Percentiles rank a stretch among this genome's conserved stretches.
Conservation (phyloP, 768 basidiomycete species). For the Dentipellis fragilis region DNA sequence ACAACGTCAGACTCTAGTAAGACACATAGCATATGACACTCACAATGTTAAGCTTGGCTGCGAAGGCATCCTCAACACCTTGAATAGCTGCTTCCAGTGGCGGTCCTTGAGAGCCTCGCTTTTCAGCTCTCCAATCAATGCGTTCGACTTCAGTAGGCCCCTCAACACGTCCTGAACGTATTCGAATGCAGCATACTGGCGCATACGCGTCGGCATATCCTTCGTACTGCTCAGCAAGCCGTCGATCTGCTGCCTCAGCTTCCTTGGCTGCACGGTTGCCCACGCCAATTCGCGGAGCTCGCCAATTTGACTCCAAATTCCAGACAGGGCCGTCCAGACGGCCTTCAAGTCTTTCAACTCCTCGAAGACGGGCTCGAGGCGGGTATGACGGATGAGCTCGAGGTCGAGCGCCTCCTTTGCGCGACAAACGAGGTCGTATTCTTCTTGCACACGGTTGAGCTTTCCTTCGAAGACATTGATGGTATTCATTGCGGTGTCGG, state of each 20-base stretch:
- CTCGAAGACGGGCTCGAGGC: constrained; percentile 89
- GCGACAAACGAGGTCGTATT: constrained; percentile 89
- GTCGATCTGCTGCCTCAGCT: constrained; percentile 89
- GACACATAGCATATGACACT: constrained; percentile 8
- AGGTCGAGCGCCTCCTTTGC: constrained; percentile 97
- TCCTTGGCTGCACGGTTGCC: constrained; percentile 90
- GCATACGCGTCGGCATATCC: constrained; percentile 98
- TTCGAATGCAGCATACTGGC: constrained; percentile 98
- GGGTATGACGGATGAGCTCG: constrained; percentile 81
- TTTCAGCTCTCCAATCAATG: constrained; percentile 87
- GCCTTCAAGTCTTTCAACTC: constrained; percentile 94
- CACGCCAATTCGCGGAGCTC: constrained; percentile 85
- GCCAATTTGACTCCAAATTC: constrained; percentile 88
- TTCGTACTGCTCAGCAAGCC: constrained; percentile 86
- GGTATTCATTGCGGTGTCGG: constrained; percentile 92
- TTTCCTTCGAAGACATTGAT: constrained; percentile 94
- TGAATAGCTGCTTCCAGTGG: constrained; percentile 98
- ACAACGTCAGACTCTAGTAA: constrained; percentile 4
- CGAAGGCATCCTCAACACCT: constrained; percentile 64
- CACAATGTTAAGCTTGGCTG: constrained; percentile 72
- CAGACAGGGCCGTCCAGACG: constrained; percentile 97
- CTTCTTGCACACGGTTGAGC: constrained; percentile 81
- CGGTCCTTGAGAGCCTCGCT: constrained; percentile 95
- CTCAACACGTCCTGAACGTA: constrained; percentile 90
- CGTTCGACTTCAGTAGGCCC: constrained; percentile 80